Conservation (phyloP, 1,284 basidiomycete genomes). For the Naganishia cerealis region DNA sequence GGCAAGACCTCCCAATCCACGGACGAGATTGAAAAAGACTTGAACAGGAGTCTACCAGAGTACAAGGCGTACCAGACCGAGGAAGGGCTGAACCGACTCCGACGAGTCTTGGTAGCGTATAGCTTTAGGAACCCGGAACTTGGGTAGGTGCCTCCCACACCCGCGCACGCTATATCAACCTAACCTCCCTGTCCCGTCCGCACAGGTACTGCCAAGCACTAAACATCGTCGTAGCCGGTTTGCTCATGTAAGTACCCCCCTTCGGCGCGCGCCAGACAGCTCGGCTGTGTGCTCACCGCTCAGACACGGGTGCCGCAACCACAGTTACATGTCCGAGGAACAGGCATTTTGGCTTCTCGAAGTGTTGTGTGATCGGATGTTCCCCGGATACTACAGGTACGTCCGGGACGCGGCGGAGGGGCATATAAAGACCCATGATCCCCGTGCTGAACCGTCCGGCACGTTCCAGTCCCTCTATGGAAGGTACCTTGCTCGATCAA, state of each 20-base stretch:
- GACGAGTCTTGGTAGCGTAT: slow-evolving; percentile 92
- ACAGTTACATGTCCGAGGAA: slow-evolving; percentile 96
- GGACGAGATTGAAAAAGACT: slow-evolving; percentile 98
- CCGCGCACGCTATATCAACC: background rate
- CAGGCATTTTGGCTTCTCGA: slow-evolving; percentile 98
- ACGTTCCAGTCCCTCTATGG: slow-evolving; percentile 86
- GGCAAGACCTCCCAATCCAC: slow-evolving; percentile 84
- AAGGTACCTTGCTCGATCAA: slow-evolving; percentile 95
- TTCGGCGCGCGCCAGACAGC: background rate
- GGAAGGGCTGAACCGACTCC: slow-evolving; percentile 77
- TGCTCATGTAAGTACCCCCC: slow-evolving; percentile 41
- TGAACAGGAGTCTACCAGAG: slow-evolving; percentile 90
- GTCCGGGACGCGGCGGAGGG: too few species aligned
- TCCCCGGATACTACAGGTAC: slow-evolving; percentile 95
- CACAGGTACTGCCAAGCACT: slow-evolving; percentile 66
- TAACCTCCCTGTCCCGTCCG: background rate
- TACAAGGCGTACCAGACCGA: slow-evolving; percentile 90
- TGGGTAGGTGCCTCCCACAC: slow-evolving; percentile 63
- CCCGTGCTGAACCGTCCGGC: background rate
- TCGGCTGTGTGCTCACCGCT: background rate
- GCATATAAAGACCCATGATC: background rate
- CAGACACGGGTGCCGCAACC: slow-evolving; percentile 36
- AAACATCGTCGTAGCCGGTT: slow-evolving; percentile 69
- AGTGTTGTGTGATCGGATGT: slow-evolving; percentile 87
- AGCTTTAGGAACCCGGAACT: slow-evolving; percentile 95